These are phyloP conservation scores for Globisporangium canariense DNA, from an alignment of 352 stramenopile species.

Conservation along the genomic window DNA sequence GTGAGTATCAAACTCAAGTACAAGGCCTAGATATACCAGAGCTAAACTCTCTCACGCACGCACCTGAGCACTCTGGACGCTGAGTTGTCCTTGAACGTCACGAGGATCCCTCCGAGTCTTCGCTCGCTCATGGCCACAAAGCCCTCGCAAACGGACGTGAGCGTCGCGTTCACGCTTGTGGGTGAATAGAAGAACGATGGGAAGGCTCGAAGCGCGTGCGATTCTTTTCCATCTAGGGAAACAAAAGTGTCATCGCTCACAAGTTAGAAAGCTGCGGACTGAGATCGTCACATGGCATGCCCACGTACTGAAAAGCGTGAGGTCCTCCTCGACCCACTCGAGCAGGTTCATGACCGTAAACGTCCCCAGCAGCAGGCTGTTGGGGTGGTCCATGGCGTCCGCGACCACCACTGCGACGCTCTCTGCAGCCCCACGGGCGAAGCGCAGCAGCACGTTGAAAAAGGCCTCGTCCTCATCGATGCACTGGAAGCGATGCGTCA, in stretches of 20 bases:
- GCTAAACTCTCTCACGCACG: background rate
- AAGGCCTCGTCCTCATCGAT: constrained; percentile 44
- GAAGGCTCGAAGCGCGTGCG: constrained; percentile 36
- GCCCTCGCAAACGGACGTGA: constrained; percentile 30
- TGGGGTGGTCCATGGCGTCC: constrained; percentile 13
- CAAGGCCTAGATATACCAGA: background rate
- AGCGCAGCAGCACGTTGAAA: constrained; percentile 52
- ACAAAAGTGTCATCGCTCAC: no score
- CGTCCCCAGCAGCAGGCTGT: constrained; percentile 34
- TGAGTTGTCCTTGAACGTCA: constrained; percentile 15
- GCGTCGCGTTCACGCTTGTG: constrained; percentile 20
- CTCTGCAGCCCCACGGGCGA: constrained; percentile 37
- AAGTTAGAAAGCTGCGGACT: background rate
- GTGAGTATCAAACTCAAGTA: background rate
- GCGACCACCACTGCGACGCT: constrained; percentile 42
- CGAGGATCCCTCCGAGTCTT: constrained; percentile 28
- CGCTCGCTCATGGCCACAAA: constrained; percentile 32
- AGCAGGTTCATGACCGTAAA: constrained; percentile 45
- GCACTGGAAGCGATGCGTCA: constrained; percentile 26
- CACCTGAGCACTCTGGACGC: constrained; percentile 16
- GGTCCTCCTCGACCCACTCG: constrained; percentile 52
- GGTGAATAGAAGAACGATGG: constrained; percentile 47
- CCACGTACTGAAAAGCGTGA: constrained; percentile 50
- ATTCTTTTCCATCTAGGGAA: constrained; percentile 28
- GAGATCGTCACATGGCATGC: no score